Conservation (phyloP, 768 basidiomycete genomes). For the Suillus fuscotomentosus region DNA sequence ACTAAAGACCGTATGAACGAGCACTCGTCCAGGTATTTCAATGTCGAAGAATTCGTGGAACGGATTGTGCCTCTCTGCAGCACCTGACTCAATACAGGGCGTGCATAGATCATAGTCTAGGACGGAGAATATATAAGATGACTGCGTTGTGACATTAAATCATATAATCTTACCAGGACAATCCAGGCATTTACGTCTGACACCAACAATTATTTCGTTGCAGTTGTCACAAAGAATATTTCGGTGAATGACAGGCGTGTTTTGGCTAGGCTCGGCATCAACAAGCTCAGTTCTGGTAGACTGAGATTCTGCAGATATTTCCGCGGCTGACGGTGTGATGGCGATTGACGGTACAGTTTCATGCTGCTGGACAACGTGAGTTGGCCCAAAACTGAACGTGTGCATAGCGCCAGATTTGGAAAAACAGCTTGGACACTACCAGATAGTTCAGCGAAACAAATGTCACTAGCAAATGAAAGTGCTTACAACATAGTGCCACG, state of each 20-base stretch:
- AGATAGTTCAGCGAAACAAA: conserved; percentile 9
- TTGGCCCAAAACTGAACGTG: conserved; percentile 31
- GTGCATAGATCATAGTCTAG: conserved; percentile 75
- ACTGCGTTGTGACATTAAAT: neutral
- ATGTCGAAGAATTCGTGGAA: conserved; percentile 75
- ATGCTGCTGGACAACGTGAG: conserved; percentile 25
- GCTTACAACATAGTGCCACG: conserved; percentile 31
- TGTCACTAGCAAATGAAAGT: neutral
- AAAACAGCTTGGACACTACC: conserved; percentile 28
- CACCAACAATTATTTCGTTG: conserved; percentile 51
- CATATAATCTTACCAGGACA: conserved; percentile 55
- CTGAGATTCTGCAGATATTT: neutral
- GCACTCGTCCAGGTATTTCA: conserved; percentile 58
- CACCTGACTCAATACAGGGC: conserved; percentile 48
- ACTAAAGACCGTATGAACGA: conserved; percentile 59
- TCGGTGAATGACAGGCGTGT: conserved; percentile 39
- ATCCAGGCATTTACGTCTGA: conserved; percentile 79
- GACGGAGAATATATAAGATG: conserved; percentile 3
- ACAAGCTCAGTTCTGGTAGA: neutral
- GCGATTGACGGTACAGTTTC: neutral
- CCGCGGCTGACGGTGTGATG: neutral
- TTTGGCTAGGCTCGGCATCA: neutral
- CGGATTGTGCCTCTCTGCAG: conserved; percentile 52
- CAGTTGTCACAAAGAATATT: conserved; percentile 71
- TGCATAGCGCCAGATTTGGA: conserved; percentile 25